Percentiles rank a stretch among this genome's conserved stretches.
phyloP scores from a whole-genome alignment of 768 basidiomycete genomes.

The Suillus spraguei region DNA sequence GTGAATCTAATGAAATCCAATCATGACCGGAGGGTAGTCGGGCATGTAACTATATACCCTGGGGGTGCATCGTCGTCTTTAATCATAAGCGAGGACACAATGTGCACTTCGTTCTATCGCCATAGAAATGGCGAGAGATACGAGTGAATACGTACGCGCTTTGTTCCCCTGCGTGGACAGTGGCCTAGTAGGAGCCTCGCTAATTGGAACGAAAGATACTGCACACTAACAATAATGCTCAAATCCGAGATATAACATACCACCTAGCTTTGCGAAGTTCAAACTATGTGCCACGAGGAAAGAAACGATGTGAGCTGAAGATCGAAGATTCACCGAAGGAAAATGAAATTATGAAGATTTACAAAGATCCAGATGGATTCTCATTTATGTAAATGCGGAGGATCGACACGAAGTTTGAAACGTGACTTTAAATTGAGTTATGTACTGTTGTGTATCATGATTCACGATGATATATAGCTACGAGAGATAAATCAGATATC shows the following conservation, averaged over 20 bases:
- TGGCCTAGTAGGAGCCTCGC: neutral
- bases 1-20: neutral
- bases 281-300: neutral
- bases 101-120: neutral
- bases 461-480: neutral
- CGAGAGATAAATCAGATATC: neutral
- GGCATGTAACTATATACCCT: neutral
- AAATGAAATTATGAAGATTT: neutral
- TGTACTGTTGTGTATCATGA: neutral
- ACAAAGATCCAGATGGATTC: neutral
- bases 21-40: neutral
- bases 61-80: neutral
- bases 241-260: neutral
- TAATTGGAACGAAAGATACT: neutral
- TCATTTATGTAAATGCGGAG: neutral
- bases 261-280: neutral
- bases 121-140: neutral
- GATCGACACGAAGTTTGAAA: neutral
- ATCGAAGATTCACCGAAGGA: neutral
- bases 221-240: neutral
- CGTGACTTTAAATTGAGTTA: neutral
- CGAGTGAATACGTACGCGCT: neutral
- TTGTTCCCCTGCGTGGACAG: neutral
- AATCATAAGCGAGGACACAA: neutral
- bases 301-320: neutral